phyloP scores from a whole-genome alignment of 2,329 filamentous ascomycete genomes.

The Parafenestella ontariensis region DNA sequence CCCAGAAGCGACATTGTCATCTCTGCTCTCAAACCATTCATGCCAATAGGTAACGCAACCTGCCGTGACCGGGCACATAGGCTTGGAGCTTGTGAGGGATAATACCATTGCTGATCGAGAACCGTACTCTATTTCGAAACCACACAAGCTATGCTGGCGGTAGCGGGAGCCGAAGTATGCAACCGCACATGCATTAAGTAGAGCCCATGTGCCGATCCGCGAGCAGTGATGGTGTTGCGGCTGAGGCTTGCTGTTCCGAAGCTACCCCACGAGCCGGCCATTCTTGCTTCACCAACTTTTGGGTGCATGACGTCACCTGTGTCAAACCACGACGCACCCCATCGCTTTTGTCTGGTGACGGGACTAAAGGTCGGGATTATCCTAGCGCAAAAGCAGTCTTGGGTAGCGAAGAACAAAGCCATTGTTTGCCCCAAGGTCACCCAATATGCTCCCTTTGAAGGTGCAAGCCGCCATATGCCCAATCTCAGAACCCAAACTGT shows the following conservation, averaged over 20 bases:
- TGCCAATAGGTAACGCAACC: neutral
- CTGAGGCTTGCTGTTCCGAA: conserved; percentile 1
- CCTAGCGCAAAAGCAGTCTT: conserved; percentile 9
- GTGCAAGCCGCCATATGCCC: conserved; percentile 14
- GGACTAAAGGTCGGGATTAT: conserved; percentile 26
- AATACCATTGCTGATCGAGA: neutral
- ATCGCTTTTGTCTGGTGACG: conserved; percentile 22
- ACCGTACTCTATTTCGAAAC: no score
- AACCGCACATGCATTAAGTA: no score
- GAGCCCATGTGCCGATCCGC: neutral
- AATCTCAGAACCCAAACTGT: conserved; percentile 21
- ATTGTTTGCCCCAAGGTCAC: neutral
- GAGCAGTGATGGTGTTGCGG: neutral
- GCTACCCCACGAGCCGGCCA: conserved; percentile 4
- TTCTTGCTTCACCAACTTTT: conserved; percentile 2
- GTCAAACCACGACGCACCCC: conserved; percentile 13
- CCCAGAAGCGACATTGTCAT: neutral
- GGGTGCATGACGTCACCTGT: conserved; percentile 30
- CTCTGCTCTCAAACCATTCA: neutral
- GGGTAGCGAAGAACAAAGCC: conserved; percentile 5
- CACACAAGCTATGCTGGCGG: no score
- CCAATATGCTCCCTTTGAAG: neutral
- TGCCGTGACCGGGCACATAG: neutral
- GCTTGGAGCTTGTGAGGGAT: no score
- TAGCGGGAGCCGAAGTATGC: no score